Conservation (phyloP, 2,329 filamentous ascomycete species). For the Lojkania enalia region DNA sequence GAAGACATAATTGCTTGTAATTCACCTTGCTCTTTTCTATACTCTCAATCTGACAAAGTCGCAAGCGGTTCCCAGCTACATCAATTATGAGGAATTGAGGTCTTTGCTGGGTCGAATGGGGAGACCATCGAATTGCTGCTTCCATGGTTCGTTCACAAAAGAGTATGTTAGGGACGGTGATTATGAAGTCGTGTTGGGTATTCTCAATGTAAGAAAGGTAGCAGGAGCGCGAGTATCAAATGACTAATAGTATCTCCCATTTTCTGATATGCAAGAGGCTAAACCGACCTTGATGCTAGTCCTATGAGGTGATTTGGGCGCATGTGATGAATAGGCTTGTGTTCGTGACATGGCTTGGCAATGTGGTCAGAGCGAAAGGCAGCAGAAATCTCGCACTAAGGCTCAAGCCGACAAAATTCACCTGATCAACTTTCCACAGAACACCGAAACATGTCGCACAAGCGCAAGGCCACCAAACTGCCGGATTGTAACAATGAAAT, state of each 20-base stretch:
- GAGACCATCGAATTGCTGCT: constrained; percentile 66
- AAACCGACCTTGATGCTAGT: no score
- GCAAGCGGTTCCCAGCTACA: constrained; percentile 61
- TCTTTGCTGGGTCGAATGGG: constrained; percentile 55
- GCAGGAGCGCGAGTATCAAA: no score
- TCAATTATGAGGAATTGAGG: constrained; percentile 66
- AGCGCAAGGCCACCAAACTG: constrained; percentile 37
- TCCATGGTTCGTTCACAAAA: constrained; percentile 51
- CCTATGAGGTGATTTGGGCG: neutral
- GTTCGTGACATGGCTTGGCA: constrained; percentile 8
- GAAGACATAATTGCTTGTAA: constrained; percentile 58
- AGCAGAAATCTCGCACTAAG: constrained; percentile 10
- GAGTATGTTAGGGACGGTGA: no score
- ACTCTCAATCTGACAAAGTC: constrained; percentile 56
- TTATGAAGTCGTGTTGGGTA: no score
- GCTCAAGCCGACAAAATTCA: constrained; percentile 6
- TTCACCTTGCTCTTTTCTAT: constrained; percentile 46
- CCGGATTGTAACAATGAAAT: constrained; percentile 18
- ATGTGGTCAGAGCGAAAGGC: constrained; percentile 5
- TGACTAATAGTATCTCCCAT: no score
- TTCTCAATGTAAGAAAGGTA: no score
- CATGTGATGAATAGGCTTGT: constrained; percentile 1
- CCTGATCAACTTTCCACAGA: neutral
- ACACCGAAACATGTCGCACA: constrained; percentile 37
- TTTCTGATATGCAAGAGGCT: no score